Conservation (phyloP, 305 asterid genomes). For the Plantago lanceolata region DNA sequence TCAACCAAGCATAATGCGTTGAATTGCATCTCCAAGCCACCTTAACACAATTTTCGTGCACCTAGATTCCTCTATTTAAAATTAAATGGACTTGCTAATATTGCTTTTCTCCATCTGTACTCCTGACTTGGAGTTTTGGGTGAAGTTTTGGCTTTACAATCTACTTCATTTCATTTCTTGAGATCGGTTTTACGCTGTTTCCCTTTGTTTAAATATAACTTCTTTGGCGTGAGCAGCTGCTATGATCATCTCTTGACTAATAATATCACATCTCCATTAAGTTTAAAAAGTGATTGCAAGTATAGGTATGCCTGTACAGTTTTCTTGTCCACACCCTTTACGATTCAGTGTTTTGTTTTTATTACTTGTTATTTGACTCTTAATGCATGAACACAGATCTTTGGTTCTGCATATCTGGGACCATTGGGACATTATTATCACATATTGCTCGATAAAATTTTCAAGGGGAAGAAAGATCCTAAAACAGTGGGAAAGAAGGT, state of each 20-base stretch:
- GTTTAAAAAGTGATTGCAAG: too few relatives aligned
- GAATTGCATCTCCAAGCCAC: neutral
- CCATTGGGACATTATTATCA: slow-evolving; percentile 86
- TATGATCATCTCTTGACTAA: too few relatives aligned
- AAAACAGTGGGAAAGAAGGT: slow-evolving; percentile 94
- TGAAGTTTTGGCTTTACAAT: neutral
- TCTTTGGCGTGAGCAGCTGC: neutral
- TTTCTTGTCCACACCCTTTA: too few relatives aligned
- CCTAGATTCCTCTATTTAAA: neutral
- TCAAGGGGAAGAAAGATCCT: slow-evolving; percentile 82
- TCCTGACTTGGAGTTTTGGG: neutral
- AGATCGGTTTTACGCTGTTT: neutral
- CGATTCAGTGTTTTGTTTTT: neutral
- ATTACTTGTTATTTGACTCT: slow-evolving; percentile 20
- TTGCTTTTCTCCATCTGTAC: neutral
- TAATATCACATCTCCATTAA: too few relatives aligned
- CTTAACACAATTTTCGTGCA: neutral
- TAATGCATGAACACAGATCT: slow-evolving; percentile 44
- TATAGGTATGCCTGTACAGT: too few relatives aligned
- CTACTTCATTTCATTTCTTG: neutral
- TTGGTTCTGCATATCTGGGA: slow-evolving; percentile 85
- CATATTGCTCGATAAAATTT: slow-evolving; percentile 66
- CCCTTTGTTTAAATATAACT: neutral
- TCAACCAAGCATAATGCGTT: neutral
- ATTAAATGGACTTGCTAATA: neutral